Percentiles rank a stretch among this genome's conserved stretches.
Conservation (phyloP, 352 stramenopile genomes). For the Phytophthora syringae region DNA sequence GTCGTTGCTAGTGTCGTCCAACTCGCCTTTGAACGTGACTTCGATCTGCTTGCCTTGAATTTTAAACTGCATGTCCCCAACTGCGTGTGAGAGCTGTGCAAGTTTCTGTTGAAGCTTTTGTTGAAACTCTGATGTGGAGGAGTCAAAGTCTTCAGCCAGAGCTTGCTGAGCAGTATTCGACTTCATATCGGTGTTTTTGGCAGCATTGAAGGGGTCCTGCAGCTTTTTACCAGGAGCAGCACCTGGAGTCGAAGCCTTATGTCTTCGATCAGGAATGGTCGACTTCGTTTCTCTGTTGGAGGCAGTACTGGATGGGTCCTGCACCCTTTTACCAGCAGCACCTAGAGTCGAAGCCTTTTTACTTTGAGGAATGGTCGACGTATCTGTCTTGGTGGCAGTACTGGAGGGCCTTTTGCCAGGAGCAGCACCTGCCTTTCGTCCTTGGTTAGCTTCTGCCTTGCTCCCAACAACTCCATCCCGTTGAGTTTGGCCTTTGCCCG, state of each 20-base stretch:
- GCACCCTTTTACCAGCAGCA: not conserved
- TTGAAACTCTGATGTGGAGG: slow-evolving; percentile 5
- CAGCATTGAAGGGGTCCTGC: not conserved
- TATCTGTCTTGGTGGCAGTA: no score
- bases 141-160: not conserved
- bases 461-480: not conserved
- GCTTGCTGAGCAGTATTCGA: not conserved
- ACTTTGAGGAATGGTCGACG: no score
- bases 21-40: slow-evolving; percentile 29
- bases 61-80: slow-evolving; percentile 35
- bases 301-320: no score
- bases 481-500: not conserved
- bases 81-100: slow-evolving; percentile 22
- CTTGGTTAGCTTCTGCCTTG: not conserved
- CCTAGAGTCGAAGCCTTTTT: not conserved
- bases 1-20: slow-evolving; percentile 2
- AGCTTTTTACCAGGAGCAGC: not conserved
- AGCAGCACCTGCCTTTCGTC: no score
- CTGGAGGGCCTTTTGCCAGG: no score
- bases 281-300: no score
- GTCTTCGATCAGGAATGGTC: no score
- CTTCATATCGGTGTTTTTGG: not conserved
- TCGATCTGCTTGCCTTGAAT: slow-evolving; percentile 31
- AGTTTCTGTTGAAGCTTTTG: slow-evolving; percentile 23
- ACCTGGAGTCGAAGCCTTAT: not conserved